Conservation (phyloP, 2,329 filamentous ascomycete species). For the Talaromyces rugulosus region DNA sequence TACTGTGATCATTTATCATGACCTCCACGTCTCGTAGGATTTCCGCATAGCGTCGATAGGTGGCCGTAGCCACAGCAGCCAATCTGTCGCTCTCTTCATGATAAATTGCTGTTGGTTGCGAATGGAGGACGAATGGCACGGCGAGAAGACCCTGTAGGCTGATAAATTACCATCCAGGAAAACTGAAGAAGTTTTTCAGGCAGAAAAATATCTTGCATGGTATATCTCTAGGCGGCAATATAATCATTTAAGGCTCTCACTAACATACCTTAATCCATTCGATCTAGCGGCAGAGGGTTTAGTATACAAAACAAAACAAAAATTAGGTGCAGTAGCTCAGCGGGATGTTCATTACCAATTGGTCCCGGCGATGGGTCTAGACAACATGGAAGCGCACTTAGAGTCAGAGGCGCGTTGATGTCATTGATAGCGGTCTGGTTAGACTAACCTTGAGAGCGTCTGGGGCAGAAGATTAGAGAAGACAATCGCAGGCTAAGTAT, state of each 20-base stretch:
- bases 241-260: background rate
- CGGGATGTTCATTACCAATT: constrained; percentile 57
- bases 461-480: constrained; percentile 24
- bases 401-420: background rate
- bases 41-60: constrained; percentile 85
- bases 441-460: constrained; percentile 60
- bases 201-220: constrained; percentile 1
- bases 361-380: constrained; percentile 85
- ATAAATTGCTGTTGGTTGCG: constrained; percentile 84
- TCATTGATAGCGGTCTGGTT: background rate
- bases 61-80: constrained; percentile 69
- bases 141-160: constrained; percentile 63
- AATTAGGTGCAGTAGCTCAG: background rate
- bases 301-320: background rate
- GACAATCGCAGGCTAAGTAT: constrained; percentile 3
- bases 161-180: constrained; percentile 13
- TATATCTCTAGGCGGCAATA: constrained; percentile 7
- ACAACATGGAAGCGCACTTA: constrained; percentile 19
- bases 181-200: background rate
- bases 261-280: constrained; percentile 83
- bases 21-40: constrained; percentile 91
- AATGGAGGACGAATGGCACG: constrained; percentile 94
- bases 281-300: constrained; percentile 36
- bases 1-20: constrained; percentile 89
- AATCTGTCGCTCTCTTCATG: constrained; percentile 62